Evolutionary conservation across 2,329 filamentous ascomycete species (phyloP), one percentile per base, ranked within the genome.

Genomic region (Aquanectria penicillioides): DNA sequence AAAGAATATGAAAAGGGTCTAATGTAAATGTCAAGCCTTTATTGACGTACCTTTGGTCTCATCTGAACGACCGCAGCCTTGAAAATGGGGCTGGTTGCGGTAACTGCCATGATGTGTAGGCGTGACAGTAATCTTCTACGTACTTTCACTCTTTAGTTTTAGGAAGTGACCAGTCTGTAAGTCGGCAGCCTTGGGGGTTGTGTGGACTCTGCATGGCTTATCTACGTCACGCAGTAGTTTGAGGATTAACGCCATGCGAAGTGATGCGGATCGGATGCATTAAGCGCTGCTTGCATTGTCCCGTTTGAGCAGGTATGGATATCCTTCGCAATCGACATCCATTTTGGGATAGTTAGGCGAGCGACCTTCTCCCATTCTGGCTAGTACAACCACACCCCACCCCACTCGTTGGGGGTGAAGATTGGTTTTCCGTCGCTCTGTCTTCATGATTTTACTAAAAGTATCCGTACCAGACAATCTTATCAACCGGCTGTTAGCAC

Each of bases 41-140:
- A 25, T 4, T n/a, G n/a, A 10, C 50, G 18, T 31, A 66, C 64
- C 64, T 66, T 66, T 55, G 63, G 64, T 23, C 57, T 66, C 61
- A 63, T 66, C 17, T 66, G 64, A 10, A 66, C 50, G 29, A 66
- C 57, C 52, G 64, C 64, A 26, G 66, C 64, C 49, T 64, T 66
- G 48, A 66, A 66, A 0, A 31, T 48, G 15, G 44, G 25, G 22
- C 20, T 55, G 31, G 53, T 18, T 41, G 58, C 25, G 26, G 41
- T 49, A 18, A 37, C 55, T n/a, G 53, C 47, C 63, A 65, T 65
- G 17, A 36, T 50, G 47, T 29, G 13, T 20, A 15, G 15, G 5
- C 28, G 23, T 23, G 33, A 25, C 13, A 23, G 38, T 20, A 31
- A n/a, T n/a, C n/a, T n/a, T n/a, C n/a, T n/a, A n/a, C n/a, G n/a